Percentiles rank a stretch among this genome's conserved stretches.
These are phyloP conservation scores for Coffea humblotiana DNA, from an alignment of 305 asterid genomes.

Conservation along the genomic window DNA sequence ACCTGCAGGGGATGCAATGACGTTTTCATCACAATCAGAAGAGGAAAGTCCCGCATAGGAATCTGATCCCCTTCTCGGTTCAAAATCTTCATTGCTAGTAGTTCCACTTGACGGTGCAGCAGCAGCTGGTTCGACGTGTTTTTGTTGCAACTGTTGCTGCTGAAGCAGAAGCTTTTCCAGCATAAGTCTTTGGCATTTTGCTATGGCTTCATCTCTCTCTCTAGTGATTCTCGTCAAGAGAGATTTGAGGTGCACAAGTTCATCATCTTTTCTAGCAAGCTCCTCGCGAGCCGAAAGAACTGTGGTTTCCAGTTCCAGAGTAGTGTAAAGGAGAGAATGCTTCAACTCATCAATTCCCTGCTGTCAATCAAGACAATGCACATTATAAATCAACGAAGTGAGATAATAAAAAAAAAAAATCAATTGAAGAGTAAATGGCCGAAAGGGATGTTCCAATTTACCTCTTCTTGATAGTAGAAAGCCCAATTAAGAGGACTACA, in stretches of 20 bases:
- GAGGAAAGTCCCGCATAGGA: constrained; percentile 33
- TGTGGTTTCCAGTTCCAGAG: constrained; percentile 73
- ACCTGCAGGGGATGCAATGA: constrained; percentile 19
- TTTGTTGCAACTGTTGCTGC: constrained; percentile 44
- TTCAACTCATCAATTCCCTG: constrained; percentile 80
- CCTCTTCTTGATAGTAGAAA: constrained; percentile 83
- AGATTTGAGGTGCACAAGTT: constrained; percentile 59
- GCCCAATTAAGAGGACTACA: constrained; percentile 87
- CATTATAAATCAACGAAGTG: background rate
- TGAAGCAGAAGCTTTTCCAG: constrained; percentile 51
- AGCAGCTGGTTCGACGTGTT: constrained; percentile 19
- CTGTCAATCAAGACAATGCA: constrained; percentile 1
- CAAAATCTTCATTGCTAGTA: constrained; percentile 52
- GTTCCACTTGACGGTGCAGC: constrained; percentile 48
- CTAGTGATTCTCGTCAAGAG: constrained; percentile 48
- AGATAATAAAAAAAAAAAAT: background rate
- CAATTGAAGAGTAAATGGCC: background rate
- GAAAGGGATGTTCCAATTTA: constrained; percentile 8
- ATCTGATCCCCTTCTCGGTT: constrained; percentile 19
- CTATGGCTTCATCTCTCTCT: constrained; percentile 69
- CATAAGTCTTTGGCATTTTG: constrained; percentile 45
- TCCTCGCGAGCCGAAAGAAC: constrained; percentile 66
- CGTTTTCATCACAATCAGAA: constrained; percentile 50
- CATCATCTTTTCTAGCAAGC: constrained; percentile 80
- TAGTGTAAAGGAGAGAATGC: constrained; percentile 73